These are phyloP conservation scores for Candida berthetii DNA, from an alignment of 805 yeast species.

Conservation along the genomic window DNA sequence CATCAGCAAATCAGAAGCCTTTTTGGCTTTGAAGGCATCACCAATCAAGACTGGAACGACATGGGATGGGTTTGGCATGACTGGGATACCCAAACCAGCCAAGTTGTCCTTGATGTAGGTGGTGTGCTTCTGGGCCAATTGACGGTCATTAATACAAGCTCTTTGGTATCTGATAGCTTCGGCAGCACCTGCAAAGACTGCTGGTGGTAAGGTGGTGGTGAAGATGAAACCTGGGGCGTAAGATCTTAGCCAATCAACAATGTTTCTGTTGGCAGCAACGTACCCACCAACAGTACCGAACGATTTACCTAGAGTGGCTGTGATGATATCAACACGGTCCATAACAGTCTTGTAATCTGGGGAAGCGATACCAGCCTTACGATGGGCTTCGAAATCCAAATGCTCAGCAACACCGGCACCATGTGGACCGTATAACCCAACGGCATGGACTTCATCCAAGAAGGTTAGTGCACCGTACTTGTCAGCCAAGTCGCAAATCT, in stretches of 20 bases:
- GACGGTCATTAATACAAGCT: slow-evolving; percentile 68
- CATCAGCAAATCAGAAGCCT: slow-evolving; percentile 85
- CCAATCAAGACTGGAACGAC: slow-evolving; percentile 95
- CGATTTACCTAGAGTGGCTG: slow-evolving; percentile 97
- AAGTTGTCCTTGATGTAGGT: slow-evolving; percentile 76
- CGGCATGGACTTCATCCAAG: slow-evolving; percentile 98
- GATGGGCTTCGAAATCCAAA: slow-evolving; percentile 79
- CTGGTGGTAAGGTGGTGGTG: slow-evolving; percentile 96
- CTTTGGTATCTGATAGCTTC: slow-evolving; percentile 85
- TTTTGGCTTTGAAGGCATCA: slow-evolving; percentile 86
- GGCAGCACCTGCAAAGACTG: slow-evolving; percentile 92
- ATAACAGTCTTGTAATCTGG: slow-evolving; percentile 54
- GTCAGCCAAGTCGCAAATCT: slow-evolving; percentile 92
- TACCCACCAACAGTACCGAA: slow-evolving; percentile 98
- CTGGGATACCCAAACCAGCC: slow-evolving; percentile 76
- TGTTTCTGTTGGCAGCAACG: slow-evolving; percentile 77
- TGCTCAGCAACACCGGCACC: slow-evolving; percentile 99
- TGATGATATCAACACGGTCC: slow-evolving; percentile 92
- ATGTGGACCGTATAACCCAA: slow-evolving; percentile 98
- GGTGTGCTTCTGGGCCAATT: slow-evolving; percentile 79
- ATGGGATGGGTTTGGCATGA: slow-evolving; percentile 95
- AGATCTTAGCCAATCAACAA: slow-evolving; percentile 94
- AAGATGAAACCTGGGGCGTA: slow-evolving; percentile 97
- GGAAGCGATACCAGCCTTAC: slow-evolving; percentile 54
- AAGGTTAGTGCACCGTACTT: slow-evolving; percentile 97